Evolutionary conservation across 495 filamentous ascomycete species (phyloP), one percentile per base, ranked within the genome.

Genomic region (Sabuloglossum arenarium): DNA sequence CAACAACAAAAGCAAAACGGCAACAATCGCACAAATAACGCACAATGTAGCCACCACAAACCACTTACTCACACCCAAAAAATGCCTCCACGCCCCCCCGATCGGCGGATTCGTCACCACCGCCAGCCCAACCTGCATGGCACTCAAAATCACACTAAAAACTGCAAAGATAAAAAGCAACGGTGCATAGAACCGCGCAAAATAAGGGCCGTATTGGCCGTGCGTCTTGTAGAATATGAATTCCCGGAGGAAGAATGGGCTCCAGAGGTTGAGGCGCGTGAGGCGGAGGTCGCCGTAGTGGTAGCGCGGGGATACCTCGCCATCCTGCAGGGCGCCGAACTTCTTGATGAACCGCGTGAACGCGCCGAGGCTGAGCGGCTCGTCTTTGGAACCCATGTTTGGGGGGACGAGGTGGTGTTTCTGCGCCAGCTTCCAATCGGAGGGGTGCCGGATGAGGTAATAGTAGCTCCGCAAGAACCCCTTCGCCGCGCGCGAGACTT

Each of bases 391-490:
- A 8, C 21, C 43, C 9, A 67, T 51, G 2, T 54, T n/a, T 16
- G 42, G 0, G 0, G 71, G 67, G 4, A 71, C 16, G 0, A 72
- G 58, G 1, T 53, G 39, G 23, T 51, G 0, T 16, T 68, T 62
- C 24, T 55, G 43, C 0, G 74, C 74, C 0, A 75, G 66, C 3
- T 53, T 0, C 34, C 69, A 65, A 56, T 77, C 72, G 52, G 58
- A 63, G 57, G 66, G 58, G 46, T 68, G 58, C 16, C 39, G 37
- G 19, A 77, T 64, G 3, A 77, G 65, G 16, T 59, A 50, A 0
- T 59, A 50, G 55, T 75, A 76, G 0, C 71, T 61, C 0, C 61
- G 57, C 5, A 77, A 55, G 42, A 71, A 69, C 4, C 74, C 74
- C 0, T 67, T 58, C 0, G 71, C 71, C 0, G 54, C 56, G 1